These are phyloP conservation scores for Macrophomina tecta DNA, from an alignment of 2,329 filamentous ascomycete species.

Conservation along the genomic window DNA sequence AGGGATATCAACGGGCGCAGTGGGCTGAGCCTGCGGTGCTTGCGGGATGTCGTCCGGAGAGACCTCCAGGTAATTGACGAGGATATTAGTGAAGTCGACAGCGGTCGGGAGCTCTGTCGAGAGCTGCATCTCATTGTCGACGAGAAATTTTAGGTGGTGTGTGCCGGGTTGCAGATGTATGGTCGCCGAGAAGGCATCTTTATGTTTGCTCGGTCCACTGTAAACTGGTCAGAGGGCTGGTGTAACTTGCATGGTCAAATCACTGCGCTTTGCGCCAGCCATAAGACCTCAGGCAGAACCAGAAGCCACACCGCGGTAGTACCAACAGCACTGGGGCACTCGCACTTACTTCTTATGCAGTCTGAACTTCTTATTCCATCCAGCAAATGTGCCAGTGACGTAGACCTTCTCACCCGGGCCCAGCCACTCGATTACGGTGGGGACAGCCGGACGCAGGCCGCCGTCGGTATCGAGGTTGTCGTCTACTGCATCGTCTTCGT, in stretches of 20 bases:
- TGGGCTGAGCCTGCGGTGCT: constrained; percentile 30
- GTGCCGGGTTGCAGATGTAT: constrained; percentile 90
- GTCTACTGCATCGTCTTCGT: constrained; percentile 69
- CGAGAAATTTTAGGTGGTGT: constrained; percentile 94
- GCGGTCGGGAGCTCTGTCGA: constrained; percentile 88
- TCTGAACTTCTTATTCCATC: constrained; percentile 94
- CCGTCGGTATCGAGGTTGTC: constrained; percentile 72
- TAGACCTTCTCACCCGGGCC: constrained; percentile 87
- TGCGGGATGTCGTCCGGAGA: constrained; percentile 71
- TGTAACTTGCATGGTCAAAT: constrained; percentile 17
- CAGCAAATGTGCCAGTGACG: constrained; percentile 95
- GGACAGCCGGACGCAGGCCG: constrained; percentile 78
- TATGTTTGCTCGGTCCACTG: constrained; percentile 50
- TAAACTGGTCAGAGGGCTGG: constrained; percentile 20
- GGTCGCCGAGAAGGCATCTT: constrained; percentile 73
- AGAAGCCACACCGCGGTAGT: constrained; percentile 2
- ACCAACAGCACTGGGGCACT: constrained; percentile 4
- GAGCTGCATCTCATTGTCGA: constrained; percentile 91
- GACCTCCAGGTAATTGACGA: constrained; percentile 98
- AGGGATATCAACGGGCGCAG: constrained; percentile 38
- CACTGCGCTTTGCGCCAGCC: background rate
- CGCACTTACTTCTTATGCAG: constrained; percentile 81
- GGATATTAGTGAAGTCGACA: constrained; percentile 95
- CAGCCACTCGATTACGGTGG: constrained; percentile 85
- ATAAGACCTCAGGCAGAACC: constrained; percentile 10